Evolutionary conservation across 2,329 filamentous ascomycete genomes (phyloP).

Genomic region (Nigrospora sphaerica): DNA sequence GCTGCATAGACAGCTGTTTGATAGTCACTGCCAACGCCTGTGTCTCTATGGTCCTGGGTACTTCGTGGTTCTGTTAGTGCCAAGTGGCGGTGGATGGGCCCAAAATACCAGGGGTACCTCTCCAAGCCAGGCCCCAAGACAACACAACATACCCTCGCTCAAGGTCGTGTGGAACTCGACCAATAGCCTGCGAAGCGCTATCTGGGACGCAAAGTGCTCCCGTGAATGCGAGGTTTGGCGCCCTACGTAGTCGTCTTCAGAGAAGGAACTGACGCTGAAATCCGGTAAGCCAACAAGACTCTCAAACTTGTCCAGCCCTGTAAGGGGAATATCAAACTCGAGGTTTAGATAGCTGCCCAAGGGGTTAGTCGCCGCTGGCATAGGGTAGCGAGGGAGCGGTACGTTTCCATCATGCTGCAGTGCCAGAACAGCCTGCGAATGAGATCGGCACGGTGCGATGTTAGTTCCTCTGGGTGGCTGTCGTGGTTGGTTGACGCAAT

Average conservation of each 20-base stretch:
- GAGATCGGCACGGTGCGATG: slow-evolving; percentile 39
- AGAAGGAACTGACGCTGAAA: slow-evolving; percentile 36
- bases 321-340: slow-evolving; percentile 50
- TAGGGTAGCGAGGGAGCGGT: slow-evolving; percentile 1
- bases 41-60: too few species aligned
- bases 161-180: slow-evolving; percentile 44
- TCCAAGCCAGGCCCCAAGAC: too few species aligned
- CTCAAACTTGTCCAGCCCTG: slow-evolving; percentile 45
- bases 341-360: slow-evolving; percentile 42
- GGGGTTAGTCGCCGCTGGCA: slow-evolving; percentile 7
- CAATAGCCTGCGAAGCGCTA: slow-evolving; percentile 48
- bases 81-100: too few species aligned
- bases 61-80: too few species aligned
- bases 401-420: slow-evolving; percentile 49
- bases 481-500: too few species aligned
- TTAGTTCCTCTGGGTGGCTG: slow-evolving; percentile 35
- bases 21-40: slow-evolving; percentile 23
- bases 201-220: slow-evolving; percentile 53
- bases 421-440: slow-evolving; percentile 50
- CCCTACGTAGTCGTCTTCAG: slow-evolving; percentile 36
- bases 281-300: slow-evolving; percentile 46
- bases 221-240: slow-evolving; percentile 47
- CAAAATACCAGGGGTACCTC: too few species aligned
- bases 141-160: slow-evolving; percentile 33
- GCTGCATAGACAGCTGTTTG: slow-evolving; percentile 43